Evolutionary conservation across 1,284 basidiomycete genomes (phyloP), one percentile per base, ranked within the genome.

Genomic region (Erythrobasidium hasegawianum): DNA sequence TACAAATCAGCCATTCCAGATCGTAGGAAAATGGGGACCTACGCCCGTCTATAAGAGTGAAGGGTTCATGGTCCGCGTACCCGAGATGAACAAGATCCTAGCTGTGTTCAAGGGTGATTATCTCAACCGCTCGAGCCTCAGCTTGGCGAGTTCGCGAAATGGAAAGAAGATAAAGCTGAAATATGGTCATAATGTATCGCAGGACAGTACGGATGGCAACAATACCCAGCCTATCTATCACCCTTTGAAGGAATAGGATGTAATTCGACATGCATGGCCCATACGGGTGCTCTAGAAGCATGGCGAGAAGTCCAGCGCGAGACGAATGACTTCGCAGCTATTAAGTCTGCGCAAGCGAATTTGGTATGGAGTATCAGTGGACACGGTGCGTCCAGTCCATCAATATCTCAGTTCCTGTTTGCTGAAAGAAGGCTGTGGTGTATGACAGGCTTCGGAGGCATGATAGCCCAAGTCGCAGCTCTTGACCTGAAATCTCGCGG

Each of bases 131-230:
- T n/a, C 40, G 40, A 41, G 40, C 10, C 40, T 41, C 11, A n/a
- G 40, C 40, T n/a, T 41, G 40, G 40, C 11, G 10, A n/a, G 11
- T n/a, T 11, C 40, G 40, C 40, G 40, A n/a, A n/a, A 11, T 33
- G 33, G 5, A 33, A 33, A 5, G 4, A 11, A 5, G 33, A 33
- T 4, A 33, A 11, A 33, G 33, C 33, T 33, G 11, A 33, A n/a
- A 47, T 47, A 8, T 47, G 4, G 43, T 47, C 5, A 8, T 47
- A 14, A n/a, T 5, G 7, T 5, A 4, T 7, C 16, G n/a, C 16
- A 24, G 66, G 67, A 16, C 20, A 59, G 13, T 66, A 59, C 39
- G 68, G 68, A 24, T 69, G 68, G 68, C 65, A 69, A 50, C 47
- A 69, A 26, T 69, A 59, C 57, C 64, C 64, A 53, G 64, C 64